Conservation (phyloP, 768 basidiomycete species). For the Chalciporus chontae region DNA sequence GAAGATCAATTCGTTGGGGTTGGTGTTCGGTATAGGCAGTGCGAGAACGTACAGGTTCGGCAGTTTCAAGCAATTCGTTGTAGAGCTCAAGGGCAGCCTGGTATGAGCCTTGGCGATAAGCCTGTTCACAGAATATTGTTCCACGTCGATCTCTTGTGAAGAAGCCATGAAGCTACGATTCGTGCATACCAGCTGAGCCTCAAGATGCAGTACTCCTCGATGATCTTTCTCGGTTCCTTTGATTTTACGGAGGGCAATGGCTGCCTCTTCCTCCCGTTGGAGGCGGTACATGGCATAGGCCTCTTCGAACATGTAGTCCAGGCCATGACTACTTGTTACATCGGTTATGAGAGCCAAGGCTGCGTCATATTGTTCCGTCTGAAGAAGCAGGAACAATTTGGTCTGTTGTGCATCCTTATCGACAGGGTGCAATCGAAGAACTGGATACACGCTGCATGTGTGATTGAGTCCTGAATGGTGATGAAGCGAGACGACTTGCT, state of each 20-base stretch:
- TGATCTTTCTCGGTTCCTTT: slow-evolving; percentile 44
- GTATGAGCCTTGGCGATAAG: slow-evolving; percentile 76
- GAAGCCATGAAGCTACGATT: slow-evolving; percentile 11
- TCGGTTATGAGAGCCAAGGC: slow-evolving; percentile 60
- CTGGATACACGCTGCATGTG: slow-evolving; percentile 37
- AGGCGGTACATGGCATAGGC: slow-evolving; percentile 85
- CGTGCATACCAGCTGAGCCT: slow-evolving; percentile 80
- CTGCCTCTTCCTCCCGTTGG: slow-evolving; percentile 71
- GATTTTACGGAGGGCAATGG: slow-evolving; percentile 45
- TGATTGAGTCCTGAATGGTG: slow-evolving; percentile 20
- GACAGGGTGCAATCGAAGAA: slow-evolving; percentile 61
- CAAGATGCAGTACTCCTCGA: slow-evolving; percentile 71
- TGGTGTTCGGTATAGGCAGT: slow-evolving; percentile 4
- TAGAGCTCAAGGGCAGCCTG: slow-evolving; percentile 73
- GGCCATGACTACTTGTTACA: slow-evolving; percentile 5
- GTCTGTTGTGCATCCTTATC: slow-evolving; percentile 77
- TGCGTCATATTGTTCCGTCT: slow-evolving; percentile 75
- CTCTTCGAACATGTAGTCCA: slow-evolving; percentile 53
- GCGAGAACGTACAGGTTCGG: slow-evolving; percentile 60
- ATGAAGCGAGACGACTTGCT: slow-evolving; percentile 47
- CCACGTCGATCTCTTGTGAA: slow-evolving; percentile 16
- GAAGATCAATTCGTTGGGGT: slow-evolving; percentile 2
- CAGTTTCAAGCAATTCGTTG: slow-evolving; percentile 74
- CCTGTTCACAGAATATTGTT: slow-evolving; percentile 39
- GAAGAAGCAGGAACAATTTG: slow-evolving; percentile 83